phyloP scores from a whole-genome alignment of 352 stramenopile genomes.

The Phytophthora crassamura region DNA sequence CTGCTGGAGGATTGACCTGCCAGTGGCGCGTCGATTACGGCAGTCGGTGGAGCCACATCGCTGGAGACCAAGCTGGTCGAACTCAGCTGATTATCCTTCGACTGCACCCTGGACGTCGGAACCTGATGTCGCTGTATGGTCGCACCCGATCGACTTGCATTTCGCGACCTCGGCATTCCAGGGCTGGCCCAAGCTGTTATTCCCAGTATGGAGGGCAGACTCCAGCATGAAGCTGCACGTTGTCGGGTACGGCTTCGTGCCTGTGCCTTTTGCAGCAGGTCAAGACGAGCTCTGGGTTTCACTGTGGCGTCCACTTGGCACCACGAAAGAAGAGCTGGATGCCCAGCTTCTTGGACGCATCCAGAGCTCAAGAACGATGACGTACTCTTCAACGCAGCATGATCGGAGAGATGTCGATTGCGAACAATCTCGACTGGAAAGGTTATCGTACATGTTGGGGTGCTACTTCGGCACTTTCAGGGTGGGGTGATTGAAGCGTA shows the following conservation, averaged over 20 bases:
- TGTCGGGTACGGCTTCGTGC: conserved; percentile 65
- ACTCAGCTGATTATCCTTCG: conserved; percentile 68
- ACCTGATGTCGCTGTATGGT: conserved; percentile 54
- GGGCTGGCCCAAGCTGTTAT: conserved; percentile 68
- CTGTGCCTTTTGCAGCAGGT: conserved; percentile 61
- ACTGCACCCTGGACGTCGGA: conserved; percentile 27
- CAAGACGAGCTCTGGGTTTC: conserved; percentile 52
- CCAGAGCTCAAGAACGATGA: conserved; percentile 65
- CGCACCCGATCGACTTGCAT: conserved; percentile 75
- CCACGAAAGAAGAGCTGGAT: conserved; percentile 54
- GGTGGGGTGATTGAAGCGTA: conserved; percentile 29
- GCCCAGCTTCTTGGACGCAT: conserved; percentile 58
- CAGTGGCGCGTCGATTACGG: conserved; percentile 79
- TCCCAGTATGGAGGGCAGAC: conserved; percentile 73
- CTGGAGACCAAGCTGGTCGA: conserved; percentile 63
- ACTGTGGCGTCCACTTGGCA: conserved; percentile 71
- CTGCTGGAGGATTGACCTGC: conserved; percentile 53
- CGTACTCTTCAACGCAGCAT: conserved; percentile 61
- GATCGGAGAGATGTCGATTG: conserved; percentile 66
- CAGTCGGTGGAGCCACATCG: conserved; percentile 60
- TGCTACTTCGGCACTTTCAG: conserved; percentile 67
- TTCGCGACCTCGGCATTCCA: conserved; percentile 62
- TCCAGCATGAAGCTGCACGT: conserved; percentile 53
- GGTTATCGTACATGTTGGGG: conserved; percentile 55
- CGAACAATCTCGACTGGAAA: conserved; percentile 65